A percentile compares a stretch with the other conserved stretches of the same genome.
Evolutionary conservation across 164 flowering plant species (phyloP).

Genomic region (Buxus sempervirens): DNA sequence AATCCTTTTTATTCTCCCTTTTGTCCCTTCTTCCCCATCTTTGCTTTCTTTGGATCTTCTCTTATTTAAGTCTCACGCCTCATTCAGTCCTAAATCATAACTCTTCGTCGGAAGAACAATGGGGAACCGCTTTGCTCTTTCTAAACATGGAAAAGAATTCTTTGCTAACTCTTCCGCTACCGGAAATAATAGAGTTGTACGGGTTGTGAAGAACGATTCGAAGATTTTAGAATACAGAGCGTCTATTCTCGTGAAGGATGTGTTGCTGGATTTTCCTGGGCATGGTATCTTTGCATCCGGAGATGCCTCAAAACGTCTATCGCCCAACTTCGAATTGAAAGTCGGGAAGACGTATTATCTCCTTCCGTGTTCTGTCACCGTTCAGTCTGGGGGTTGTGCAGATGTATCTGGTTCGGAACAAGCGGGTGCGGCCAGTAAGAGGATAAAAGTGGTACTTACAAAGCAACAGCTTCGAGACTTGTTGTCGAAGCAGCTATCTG

Average conservation of each 20-base stretch:
- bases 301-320: constrained; percentile 18
- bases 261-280: constrained; percentile 19
- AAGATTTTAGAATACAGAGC: constrained; percentile 25
- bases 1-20: background rate
- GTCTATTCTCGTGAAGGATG: constrained; percentile 29
- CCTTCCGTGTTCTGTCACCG: background rate
- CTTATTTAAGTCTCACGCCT: background rate
- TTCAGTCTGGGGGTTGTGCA: background rate
- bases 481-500: constrained; percentile 29
- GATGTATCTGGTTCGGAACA: background rate
- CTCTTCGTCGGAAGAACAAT: constrained; percentile 6
- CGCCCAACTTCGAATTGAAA: constrained; percentile 27
- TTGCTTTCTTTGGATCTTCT: background rate
- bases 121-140: constrained; percentile 25
- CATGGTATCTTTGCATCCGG: constrained; percentile 12
- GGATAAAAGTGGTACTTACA: constrained; percentile 44
- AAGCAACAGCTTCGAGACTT: constrained; percentile 44
- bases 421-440: constrained; percentile 13
- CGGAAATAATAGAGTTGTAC: constrained; percentile 9
- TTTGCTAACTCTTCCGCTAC: too few relatives aligned
- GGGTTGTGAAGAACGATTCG: constrained; percentile 25
- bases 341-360: constrained; percentile 29
- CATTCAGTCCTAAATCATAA: background rate
- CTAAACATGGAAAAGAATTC: background rate
- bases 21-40: too few relatives aligned